phyloP scores from a whole-genome alignment of 176 grass and related monocot genomes.

The Oryza meyeriana region DNA sequence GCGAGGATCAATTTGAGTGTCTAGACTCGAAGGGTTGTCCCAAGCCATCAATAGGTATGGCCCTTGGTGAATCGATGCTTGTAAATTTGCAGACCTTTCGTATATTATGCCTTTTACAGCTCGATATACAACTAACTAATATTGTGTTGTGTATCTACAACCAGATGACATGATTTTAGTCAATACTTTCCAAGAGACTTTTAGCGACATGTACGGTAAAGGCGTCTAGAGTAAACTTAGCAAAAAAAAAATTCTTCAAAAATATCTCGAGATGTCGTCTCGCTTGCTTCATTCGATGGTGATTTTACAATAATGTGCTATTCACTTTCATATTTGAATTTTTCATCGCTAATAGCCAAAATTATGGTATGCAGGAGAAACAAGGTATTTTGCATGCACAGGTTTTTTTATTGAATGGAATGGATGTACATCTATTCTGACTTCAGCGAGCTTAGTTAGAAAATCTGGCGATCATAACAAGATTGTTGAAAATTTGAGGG shows the following conservation, averaged over 20 bases:
- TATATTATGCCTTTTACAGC: neutral
- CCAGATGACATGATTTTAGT: neutral
- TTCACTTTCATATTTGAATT: conserved; percentile 10
- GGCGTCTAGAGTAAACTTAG: conserved; percentile 4
- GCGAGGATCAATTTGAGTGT: neutral
- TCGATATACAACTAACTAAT: neutral
- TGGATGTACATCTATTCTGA: neutral
- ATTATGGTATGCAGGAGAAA: conserved; percentile 12
- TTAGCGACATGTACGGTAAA: neutral
- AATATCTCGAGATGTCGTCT: neutral
- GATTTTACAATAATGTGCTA: neutral
- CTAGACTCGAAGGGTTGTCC: conserved; percentile 3
- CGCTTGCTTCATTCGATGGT: conserved; percentile 26
- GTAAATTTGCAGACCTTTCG: neutral
- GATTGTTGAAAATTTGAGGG: conserved; percentile 23
- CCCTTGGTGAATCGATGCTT: neutral
- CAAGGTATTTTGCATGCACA: conserved; percentile 1
- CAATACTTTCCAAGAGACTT: conserved; percentile 19
- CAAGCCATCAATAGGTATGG: neutral
- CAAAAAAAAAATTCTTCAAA: neutral
- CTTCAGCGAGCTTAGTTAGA: conserved; percentile 2
- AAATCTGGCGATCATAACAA: neutral
- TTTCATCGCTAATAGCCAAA: neutral
- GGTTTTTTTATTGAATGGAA: conserved; percentile 23
- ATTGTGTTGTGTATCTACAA: neutral